Evolutionary conservation across 352 stramenopile genomes (phyloP).

Genomic region (Phytophthora crassamura): DNA sequence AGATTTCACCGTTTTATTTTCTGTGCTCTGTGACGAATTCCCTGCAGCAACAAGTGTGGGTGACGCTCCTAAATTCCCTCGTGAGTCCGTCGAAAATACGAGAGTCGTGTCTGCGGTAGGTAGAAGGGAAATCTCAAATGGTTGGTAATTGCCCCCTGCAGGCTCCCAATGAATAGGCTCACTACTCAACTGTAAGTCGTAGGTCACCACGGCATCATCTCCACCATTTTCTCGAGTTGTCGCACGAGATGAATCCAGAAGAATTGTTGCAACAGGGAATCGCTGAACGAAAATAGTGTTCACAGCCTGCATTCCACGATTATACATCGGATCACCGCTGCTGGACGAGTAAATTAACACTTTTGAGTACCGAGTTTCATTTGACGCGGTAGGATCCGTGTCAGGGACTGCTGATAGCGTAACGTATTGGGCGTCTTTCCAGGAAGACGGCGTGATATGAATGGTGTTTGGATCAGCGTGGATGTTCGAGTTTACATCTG

Average conservation of each 20-base stretch:
- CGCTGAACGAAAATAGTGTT: conserved; percentile 46
- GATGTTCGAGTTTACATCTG: conserved; percentile 32
- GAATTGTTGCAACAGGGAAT: conserved; percentile 44
- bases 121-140: conserved; percentile 43
- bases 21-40: conserved; percentile 61
- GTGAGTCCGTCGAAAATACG: conserved; percentile 30
- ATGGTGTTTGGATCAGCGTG: conserved; percentile 37
- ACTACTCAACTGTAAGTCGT: conserved; percentile 48
- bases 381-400: conserved; percentile 1
- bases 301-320: conserved; percentile 29
- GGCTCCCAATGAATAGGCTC: conserved; percentile 79
- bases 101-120: conserved; percentile 57
- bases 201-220: conserved; percentile 33
- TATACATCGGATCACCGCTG: conserved; percentile 47
- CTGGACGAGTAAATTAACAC: conserved; percentile 38
- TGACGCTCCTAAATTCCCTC: conserved; percentile 11
- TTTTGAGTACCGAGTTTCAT: conserved; percentile 35
- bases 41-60: conserved; percentile 42
- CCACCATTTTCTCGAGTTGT: conserved; percentile 49
- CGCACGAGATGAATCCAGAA: conserved; percentile 48
- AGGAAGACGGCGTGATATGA: conserved; percentile 36
- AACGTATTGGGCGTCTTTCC: conserved; percentile 34
- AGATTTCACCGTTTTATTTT: conserved; percentile 24
- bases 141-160: conserved; percentile 33
- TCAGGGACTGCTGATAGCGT: conserved; percentile 28